Percentiles rank a stretch among this genome's conserved stretches.
Evolutionary conservation across 2,329 filamentous ascomycete species (phyloP).

Genomic region (Knoxdaviesia proteae): DNA sequence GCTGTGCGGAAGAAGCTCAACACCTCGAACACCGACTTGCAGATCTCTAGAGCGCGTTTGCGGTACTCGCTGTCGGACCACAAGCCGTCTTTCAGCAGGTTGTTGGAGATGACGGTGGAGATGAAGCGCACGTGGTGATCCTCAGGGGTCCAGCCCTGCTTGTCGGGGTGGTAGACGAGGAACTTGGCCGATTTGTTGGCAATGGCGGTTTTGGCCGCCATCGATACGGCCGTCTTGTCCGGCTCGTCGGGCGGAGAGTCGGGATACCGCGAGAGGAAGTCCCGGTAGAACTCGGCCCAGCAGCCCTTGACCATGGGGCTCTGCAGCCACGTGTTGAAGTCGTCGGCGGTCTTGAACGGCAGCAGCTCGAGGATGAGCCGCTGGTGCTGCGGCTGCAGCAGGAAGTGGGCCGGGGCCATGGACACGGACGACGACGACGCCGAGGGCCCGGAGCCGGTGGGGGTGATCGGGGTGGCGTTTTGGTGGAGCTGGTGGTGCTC

Average conservation of each 20-base stretch:
- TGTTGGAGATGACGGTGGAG: constrained; percentile 14
- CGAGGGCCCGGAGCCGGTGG: too few relatives aligned
- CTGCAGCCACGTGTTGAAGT: constrained; percentile 16
- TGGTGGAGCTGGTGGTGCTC: too few relatives aligned
- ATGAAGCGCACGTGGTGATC: constrained; percentile 20
- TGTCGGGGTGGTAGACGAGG: constrained; percentile 16
- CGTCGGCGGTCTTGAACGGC: constrained; percentile 13
- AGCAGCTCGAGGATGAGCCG: constrained; percentile 18
- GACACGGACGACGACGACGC: not conserved
- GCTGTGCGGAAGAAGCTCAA: constrained; percentile 8
- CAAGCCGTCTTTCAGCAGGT: constrained; percentile 11
- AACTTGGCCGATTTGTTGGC: constrained; percentile 10
- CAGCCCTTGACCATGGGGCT: constrained; percentile 13
- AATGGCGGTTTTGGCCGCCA: constrained; percentile 13
- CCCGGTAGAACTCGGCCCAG: constrained; percentile 16
- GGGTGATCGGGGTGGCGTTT: too few relatives aligned
- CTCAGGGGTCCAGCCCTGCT: constrained; percentile 14
- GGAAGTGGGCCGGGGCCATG: not conserved
- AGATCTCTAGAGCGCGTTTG: constrained; percentile 11
- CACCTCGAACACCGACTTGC: constrained; percentile 16
- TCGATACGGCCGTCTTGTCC: constrained; percentile 13
- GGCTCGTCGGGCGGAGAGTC: constrained; percentile 8
- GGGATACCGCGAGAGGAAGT: constrained; percentile 10
- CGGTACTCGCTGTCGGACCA: constrained; percentile 14
- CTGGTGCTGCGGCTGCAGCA: constrained; percentile 13